Percentiles rank a stretch among this genome's conserved stretches.
Conservation (phyloP, 1,139 yeast genomes). For the Geotrichum restrictum region DNA sequence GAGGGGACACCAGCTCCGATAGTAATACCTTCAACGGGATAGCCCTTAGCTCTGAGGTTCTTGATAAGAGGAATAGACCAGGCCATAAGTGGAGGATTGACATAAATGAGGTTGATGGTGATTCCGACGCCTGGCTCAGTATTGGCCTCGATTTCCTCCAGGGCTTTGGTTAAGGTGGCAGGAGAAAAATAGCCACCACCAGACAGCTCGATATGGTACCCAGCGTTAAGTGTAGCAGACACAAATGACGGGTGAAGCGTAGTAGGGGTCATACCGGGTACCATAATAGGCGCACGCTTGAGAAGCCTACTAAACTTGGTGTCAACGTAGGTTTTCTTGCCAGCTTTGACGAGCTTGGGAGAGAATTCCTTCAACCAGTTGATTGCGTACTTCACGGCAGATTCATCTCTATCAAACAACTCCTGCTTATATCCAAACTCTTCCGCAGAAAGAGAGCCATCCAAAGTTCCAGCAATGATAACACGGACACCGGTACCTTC, state of each 20-base stretch:
- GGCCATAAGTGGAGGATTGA: slow-evolving; percentile 94
- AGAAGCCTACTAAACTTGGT: slow-evolving; percentile 89
- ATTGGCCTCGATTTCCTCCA: slow-evolving; percentile 55
- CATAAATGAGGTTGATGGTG: slow-evolving; percentile 87
- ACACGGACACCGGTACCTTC: slow-evolving; percentile 98
- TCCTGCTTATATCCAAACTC: slow-evolving; percentile 96
- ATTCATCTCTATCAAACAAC: slow-evolving; percentile 65
- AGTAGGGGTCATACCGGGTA: slow-evolving; percentile 99
- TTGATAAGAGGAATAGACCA: slow-evolving; percentile 98
- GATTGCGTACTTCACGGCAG: slow-evolving; percentile 72
- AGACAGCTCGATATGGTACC: slow-evolving; percentile 94
- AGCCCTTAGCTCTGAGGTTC: slow-evolving; percentile 82
- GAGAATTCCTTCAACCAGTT: slow-evolving; percentile 88
- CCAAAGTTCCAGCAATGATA: slow-evolving; percentile 88
- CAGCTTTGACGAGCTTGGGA: slow-evolving; percentile 77
- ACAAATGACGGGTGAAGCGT: slow-evolving; percentile 93
- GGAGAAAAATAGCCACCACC: slow-evolving; percentile 97
- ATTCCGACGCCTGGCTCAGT: slow-evolving; percentile 83
- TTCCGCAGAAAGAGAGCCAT: slow-evolving; percentile 58
- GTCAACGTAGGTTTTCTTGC: slow-evolving; percentile 61
- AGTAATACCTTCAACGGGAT: slow-evolving; percentile 92
- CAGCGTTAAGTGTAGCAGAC: slow-evolving; percentile 89
- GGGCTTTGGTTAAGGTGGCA: slow-evolving; percentile 64
- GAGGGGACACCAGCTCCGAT: slow-evolving; percentile 99
- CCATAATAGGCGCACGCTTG: slow-evolving; percentile 94